Conservation (phyloP, 495 filamentous ascomycete species). For the Penicillium daleae region DNA sequence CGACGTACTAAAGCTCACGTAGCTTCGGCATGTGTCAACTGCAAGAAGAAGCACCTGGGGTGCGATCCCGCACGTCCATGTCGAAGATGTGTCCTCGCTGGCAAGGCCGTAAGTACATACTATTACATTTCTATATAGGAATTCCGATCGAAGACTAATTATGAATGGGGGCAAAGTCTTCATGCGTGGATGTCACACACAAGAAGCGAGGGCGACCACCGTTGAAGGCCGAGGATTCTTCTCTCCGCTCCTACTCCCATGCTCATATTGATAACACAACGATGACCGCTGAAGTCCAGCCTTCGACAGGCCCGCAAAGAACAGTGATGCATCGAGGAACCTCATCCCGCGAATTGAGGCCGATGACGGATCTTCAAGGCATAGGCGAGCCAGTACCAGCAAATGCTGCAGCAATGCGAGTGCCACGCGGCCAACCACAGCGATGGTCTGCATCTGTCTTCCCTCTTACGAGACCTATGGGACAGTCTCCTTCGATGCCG, state of each 20-base stretch:
- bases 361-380: constrained; percentile 48
- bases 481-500: constrained; percentile 34
- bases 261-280: constrained; percentile 36
- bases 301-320: constrained; percentile 29
- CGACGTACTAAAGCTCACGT: constrained; percentile 94
- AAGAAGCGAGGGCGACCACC: constrained; percentile 94
- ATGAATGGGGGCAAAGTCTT: constrained; percentile 56
- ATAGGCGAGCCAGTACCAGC: constrained; percentile 28
- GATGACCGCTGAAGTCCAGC: constrained; percentile 33
- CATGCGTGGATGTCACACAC: constrained; percentile 94
- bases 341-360: constrained; percentile 49
- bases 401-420: constrained; percentile 28
- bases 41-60: constrained; percentile 92
- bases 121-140: not conserved
- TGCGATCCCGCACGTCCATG: constrained; percentile 71
- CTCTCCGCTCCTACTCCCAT: constrained; percentile 39
- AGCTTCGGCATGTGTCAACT: constrained; percentile 94
- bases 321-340: constrained; percentile 43
- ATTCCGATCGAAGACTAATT: not conserved
- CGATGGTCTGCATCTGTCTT: constrained; percentile 45
- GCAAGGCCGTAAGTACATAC: constrained; percentile 63
- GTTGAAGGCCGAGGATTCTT: constrained; percentile 77
- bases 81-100: constrained; percentile 62
- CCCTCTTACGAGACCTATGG: constrained; percentile 39
- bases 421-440: constrained; percentile 34